These are phyloP conservation scores for Saturnispora halmiae DNA, from an alignment of 805 yeast genomes.

Conservation along the genomic window DNA sequence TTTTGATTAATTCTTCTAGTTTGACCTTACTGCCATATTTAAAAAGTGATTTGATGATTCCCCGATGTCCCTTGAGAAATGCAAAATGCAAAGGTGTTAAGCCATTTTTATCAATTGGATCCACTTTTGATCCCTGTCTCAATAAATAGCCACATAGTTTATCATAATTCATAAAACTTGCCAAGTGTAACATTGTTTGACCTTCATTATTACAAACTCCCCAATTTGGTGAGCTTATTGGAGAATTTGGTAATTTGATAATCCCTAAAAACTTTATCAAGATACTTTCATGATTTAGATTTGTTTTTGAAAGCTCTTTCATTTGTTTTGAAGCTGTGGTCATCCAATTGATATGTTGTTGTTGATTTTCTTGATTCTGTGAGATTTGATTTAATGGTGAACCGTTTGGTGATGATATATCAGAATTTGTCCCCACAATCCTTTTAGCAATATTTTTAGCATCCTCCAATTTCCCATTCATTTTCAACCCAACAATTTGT, in stretches of 20 bases:
- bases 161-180: slow-evolving; percentile 65
- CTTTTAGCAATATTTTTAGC: slow-evolving; percentile 89
- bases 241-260: slow-evolving; percentile 59
- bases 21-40: slow-evolving; percentile 36
- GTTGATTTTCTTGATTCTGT: slow-evolving; percentile 16
- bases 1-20: slow-evolving; percentile 42
- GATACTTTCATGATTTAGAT: slow-evolving; percentile 41
- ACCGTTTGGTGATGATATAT: slow-evolving; percentile 11
- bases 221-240: slow-evolving; percentile 56
- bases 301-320: slow-evolving; percentile 35
- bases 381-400: too few relatives aligned
- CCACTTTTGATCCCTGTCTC: slow-evolving; percentile 54
- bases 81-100: slow-evolving; percentile 86
- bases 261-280: slow-evolving; percentile 44
- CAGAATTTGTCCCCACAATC: slow-evolving; percentile 58
- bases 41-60: slow-evolving; percentile 50
- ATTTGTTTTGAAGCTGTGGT: slow-evolving; percentile 45
- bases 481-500: slow-evolving; percentile 92
- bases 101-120: slow-evolving; percentile 69
- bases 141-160: slow-evolving; percentile 55
- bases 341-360: slow-evolving; percentile 33
- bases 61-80: slow-evolving; percentile 62
- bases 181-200: slow-evolving; percentile 81
- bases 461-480: slow-evolving; percentile 93
- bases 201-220: slow-evolving; percentile 76